Evolutionary conservation across 352 stramenopile genomes (phyloP).

Genomic region (Nannochloropsis limnetica): DNA sequence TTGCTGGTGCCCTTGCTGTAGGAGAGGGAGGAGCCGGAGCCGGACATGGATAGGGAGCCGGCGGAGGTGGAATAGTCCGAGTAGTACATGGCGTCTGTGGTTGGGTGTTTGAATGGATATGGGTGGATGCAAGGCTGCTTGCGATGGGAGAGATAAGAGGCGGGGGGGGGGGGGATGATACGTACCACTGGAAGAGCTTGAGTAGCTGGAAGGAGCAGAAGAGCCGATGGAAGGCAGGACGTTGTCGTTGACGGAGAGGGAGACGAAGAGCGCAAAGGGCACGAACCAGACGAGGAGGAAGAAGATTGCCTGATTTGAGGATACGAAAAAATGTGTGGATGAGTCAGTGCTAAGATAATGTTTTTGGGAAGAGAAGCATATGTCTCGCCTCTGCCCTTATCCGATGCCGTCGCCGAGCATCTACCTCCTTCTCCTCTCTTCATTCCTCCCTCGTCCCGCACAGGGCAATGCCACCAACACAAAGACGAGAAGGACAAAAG

Average conservation of each 20-base stretch:
- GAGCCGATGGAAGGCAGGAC: conserved; percentile 6
- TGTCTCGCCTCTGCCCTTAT: not conserved
- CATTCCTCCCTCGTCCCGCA: not conserved
- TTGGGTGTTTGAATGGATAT: not conserved
- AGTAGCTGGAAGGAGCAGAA: not conserved
- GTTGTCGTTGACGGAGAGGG: conserved; percentile 21
- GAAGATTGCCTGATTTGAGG: not conserved
- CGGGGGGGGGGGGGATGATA: not conserved
- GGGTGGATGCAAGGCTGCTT: not conserved
- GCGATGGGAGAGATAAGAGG: not conserved
- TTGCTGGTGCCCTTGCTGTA: conserved; percentile 28
- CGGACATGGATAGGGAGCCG: conserved; percentile 13
- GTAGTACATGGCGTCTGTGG: conserved; percentile 30
- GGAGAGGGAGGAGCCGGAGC: not conserved
- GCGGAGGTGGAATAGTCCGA: not conserved
- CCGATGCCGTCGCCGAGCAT: not conserved
- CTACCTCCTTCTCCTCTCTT: not conserved
- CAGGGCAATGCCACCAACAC: not conserved
- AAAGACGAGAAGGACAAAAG: not conserved
- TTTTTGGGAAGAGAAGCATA: not conserved
- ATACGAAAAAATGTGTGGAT: not conserved
- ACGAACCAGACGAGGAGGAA: conserved; percentile 34
- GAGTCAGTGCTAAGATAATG: not conserved
- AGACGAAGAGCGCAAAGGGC: conserved; percentile 29
- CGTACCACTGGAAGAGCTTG: conserved; percentile 25